Conservation (phyloP, 441 rosid species). For the Eutrema salsugineum region DNA sequence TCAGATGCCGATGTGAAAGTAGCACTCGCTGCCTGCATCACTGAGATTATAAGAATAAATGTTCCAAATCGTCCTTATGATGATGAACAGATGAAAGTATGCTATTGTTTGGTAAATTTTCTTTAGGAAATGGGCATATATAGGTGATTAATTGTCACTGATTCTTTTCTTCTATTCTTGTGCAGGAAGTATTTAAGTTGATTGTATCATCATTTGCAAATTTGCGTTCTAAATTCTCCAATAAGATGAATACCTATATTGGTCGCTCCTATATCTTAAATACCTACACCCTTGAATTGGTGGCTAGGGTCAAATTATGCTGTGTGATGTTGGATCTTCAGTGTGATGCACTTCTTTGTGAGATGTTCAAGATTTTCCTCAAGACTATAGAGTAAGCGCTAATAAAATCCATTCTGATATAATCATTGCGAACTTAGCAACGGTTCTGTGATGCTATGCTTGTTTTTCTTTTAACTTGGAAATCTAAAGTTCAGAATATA, state of each 20-base stretch:
- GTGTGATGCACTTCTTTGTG: conserved; percentile 73
- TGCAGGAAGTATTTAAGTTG: conserved; percentile 65
- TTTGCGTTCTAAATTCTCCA: conserved; percentile 55
- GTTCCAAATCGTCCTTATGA: conserved; percentile 98
- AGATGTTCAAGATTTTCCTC: conserved; percentile 93
- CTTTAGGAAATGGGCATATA: neutral
- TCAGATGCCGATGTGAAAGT: conserved; percentile 74
- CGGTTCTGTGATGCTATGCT: neutral
- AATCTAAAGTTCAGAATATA: neutral
- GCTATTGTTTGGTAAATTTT: neutral
- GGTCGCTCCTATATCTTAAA: conserved; percentile 71
- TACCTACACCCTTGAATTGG: conserved; percentile 85
- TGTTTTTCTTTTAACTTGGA: neutral
- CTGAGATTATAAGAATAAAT: conserved; percentile 97
- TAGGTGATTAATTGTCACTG: neutral
- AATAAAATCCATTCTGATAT: neutral
- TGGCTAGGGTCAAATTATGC: conserved; percentile 93
- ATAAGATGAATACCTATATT: too few relatives aligned
- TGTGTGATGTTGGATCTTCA: conserved; percentile 99
- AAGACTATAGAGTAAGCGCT: conserved; percentile 71
- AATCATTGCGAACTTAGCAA: neutral
- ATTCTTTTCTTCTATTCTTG: neutral
- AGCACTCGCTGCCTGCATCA: conserved; percentile 92
- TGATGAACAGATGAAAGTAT: conserved; percentile 92
- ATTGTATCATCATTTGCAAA: conserved; percentile 69